Evolutionary conservation across 805 yeast genomes (phyloP).

Genomic region (Kregervanrija pseudodelftensis): DNA sequence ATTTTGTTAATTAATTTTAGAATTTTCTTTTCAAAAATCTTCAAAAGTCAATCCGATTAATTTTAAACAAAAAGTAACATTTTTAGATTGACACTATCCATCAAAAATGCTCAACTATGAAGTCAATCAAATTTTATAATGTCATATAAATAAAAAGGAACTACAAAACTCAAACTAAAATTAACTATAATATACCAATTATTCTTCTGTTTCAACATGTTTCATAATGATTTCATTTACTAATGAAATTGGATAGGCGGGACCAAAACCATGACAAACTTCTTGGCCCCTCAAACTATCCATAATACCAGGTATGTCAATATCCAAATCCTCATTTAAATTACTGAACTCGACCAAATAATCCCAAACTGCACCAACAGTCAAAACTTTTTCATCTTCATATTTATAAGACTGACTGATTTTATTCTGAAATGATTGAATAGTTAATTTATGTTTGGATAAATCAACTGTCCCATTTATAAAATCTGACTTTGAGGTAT

Average conservation of each 20-base stretch:
- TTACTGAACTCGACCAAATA: conserved; percentile 46
- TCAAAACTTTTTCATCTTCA: conserved; percentile 43
- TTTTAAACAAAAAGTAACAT: too few species aligned
- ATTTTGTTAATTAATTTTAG: too few species aligned
- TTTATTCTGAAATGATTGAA: conserved; percentile 12
- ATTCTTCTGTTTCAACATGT: conserved; percentile 7
- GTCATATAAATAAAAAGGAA: too few species aligned
- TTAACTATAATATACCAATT: not conserved
- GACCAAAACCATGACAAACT: conserved; percentile 74
- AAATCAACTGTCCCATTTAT: conserved; percentile 16
- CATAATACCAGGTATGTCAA: conserved; percentile 58
- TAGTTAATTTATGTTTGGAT: conserved; percentile 6
- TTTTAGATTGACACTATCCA: too few species aligned
- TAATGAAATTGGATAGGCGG: conserved; percentile 45
- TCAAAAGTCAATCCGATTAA: too few species aligned
- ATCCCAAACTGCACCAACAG: conserved; percentile 81
- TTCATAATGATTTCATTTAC: conserved; percentile 33
- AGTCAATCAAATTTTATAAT: too few species aligned
- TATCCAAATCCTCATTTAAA: conserved; percentile 37
- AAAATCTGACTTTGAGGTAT: conserved; percentile 18
- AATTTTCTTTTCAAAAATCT: too few species aligned
- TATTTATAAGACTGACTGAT: conserved; percentile 14
- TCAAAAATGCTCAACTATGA: too few species aligned
- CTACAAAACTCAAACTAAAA: too few species aligned
- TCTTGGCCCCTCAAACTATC: conserved; percentile 55